These are phyloP conservation scores for Gonium pectorale DNA, from an alignment of 139 green algal species.

Conservation along the genomic window DNA sequence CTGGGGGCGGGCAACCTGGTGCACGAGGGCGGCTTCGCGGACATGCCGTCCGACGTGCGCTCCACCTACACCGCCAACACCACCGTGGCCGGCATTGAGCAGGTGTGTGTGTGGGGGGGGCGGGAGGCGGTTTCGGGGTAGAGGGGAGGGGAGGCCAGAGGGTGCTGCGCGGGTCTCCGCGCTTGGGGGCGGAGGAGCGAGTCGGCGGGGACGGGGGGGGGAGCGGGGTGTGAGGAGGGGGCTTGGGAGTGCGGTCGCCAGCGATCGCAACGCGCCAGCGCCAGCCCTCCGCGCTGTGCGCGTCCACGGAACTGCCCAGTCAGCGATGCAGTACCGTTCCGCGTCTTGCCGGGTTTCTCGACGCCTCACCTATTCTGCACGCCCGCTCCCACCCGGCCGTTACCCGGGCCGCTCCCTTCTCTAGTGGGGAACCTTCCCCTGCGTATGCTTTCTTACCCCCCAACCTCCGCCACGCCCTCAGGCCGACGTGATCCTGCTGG, in stretches of 20 bases:
- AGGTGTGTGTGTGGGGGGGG: background rate
- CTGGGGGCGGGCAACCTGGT: slow-evolving; percentile 83
- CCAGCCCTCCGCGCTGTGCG: no score
- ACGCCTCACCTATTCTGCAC: no score
- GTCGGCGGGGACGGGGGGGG: background rate
- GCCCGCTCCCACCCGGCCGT: no score
- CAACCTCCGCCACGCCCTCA: background rate
- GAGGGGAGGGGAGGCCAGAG: background rate
- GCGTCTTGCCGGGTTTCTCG: no score
- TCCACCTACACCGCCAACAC: slow-evolving; percentile 94
- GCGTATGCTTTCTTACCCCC: background rate
- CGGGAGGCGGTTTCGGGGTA: background rate
- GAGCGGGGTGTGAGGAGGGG: no score
- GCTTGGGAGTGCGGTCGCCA: no score
- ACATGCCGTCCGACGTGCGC: slow-evolving; percentile 84
- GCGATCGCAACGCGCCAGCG: no score
- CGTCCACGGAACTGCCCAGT: no score
- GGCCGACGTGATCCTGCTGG: slow-evolving; percentile 92
- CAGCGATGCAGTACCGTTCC: no score
- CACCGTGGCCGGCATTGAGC: slow-evolving; percentile 88
- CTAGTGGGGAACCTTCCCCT: no score
- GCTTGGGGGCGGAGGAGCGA: background rate
- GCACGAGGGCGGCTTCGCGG: slow-evolving; percentile 69
- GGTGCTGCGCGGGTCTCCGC: no score
- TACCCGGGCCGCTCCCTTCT: no score